Evolutionary conservation across 192 early-diverging fungal species (phyloP).

Genomic region (Coemansia sp.): DNA sequence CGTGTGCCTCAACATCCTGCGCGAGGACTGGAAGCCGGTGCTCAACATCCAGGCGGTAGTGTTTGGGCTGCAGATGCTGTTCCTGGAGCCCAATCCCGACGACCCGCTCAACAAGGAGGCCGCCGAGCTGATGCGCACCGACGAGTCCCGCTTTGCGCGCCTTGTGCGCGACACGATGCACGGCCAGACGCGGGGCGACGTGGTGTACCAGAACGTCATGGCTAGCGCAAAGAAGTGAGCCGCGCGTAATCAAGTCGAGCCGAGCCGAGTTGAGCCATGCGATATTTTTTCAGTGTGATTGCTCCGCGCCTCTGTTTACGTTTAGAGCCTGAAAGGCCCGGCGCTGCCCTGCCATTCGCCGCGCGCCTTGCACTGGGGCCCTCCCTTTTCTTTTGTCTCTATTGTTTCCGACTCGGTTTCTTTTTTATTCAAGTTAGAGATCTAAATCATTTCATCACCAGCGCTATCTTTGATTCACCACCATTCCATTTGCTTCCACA

Average conservation of each 20-base stretch:
- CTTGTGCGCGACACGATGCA: slow-evolving; percentile 76
- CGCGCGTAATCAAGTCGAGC: not conserved
- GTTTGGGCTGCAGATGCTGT: slow-evolving; percentile 88
- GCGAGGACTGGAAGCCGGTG: slow-evolving; percentile 99
- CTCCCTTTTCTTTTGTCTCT: not conserved
- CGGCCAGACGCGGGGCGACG: slow-evolving; percentile 66
- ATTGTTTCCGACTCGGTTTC: too few species aligned
- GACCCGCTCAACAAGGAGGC: slow-evolving; percentile 99
- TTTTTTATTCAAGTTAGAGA: slow-evolving; percentile 4
- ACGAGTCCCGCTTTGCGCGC: slow-evolving; percentile 65
- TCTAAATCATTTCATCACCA: not conserved
- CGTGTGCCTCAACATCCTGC: slow-evolving; percentile 93
- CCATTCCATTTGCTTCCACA: not conserved
- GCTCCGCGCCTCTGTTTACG: not conserved
- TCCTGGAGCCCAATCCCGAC: slow-evolving; percentile 92
- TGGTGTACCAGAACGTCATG: slow-evolving; percentile 67
- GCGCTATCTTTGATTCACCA: too few species aligned
- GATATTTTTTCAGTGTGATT: slow-evolving; percentile 3
- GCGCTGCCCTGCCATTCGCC: too few species aligned
- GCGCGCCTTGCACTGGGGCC: too few species aligned
- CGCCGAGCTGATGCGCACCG: slow-evolving; percentile 71
- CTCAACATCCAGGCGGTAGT: slow-evolving; percentile 86
- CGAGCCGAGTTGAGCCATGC: not conserved
- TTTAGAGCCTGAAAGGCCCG: too few species aligned
- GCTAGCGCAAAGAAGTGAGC: too few species aligned